Percentiles rank a stretch among this genome's conserved stretches.
phyloP scores from a whole-genome alignment of 495 filamentous ascomycete species.

The Beverwykella pulmonaria region DNA sequence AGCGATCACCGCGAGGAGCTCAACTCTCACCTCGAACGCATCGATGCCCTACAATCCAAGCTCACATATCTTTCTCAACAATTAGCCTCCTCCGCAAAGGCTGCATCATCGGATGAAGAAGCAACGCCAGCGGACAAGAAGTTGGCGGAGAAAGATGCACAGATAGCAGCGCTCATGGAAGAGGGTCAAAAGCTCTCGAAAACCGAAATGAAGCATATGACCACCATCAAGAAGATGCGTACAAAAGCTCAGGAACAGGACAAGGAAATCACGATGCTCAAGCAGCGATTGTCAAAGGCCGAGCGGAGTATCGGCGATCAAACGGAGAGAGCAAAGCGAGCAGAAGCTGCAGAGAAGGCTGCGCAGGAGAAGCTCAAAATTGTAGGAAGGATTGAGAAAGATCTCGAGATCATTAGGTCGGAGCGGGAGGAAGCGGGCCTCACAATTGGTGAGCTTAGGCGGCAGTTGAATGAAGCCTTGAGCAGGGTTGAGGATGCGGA shows the following conservation, averaged over 20 bases:
- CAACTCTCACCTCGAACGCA: slow-evolving; percentile 80
- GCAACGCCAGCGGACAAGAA: slow-evolving; percentile 70
- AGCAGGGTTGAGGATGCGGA: slow-evolving; percentile 70
- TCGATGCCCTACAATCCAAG: slow-evolving; percentile 90
- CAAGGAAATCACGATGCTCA: slow-evolving; percentile 63
- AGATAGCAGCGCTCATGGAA: slow-evolving; percentile 84
- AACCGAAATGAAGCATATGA: slow-evolving; percentile 79
- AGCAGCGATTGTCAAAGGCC: slow-evolving; percentile 65
- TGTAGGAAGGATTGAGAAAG: slow-evolving; percentile 68
- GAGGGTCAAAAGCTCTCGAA: slow-evolving; percentile 89
- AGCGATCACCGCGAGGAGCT: slow-evolving; percentile 75
- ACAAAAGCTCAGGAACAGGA: slow-evolving; percentile 61
- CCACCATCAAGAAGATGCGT: slow-evolving; percentile 81
- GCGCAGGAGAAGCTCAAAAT: slow-evolving; percentile 62
- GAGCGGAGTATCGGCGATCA: slow-evolving; percentile 63
- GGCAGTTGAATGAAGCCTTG: slow-evolving; percentile 68
- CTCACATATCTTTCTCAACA: slow-evolving; percentile 68
- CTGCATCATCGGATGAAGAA: slow-evolving; percentile 70
- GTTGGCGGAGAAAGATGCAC: slow-evolving; percentile 84
- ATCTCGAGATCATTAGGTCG: slow-evolving; percentile 65
- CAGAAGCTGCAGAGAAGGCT: slow-evolving; percentile 51
- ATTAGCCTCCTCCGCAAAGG: slow-evolving; percentile 60
- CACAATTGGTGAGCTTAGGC: slow-evolving; percentile 69
- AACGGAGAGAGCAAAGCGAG: slow-evolving; percentile 63
- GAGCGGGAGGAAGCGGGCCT: slow-evolving; percentile 69